A percentile compares a stretch with the other conserved stretches of the same genome.
These are phyloP conservation scores for Penicillium polonicum DNA, from an alignment of 2,329 filamentous ascomycete genomes.

Conservation along the genomic window DNA sequence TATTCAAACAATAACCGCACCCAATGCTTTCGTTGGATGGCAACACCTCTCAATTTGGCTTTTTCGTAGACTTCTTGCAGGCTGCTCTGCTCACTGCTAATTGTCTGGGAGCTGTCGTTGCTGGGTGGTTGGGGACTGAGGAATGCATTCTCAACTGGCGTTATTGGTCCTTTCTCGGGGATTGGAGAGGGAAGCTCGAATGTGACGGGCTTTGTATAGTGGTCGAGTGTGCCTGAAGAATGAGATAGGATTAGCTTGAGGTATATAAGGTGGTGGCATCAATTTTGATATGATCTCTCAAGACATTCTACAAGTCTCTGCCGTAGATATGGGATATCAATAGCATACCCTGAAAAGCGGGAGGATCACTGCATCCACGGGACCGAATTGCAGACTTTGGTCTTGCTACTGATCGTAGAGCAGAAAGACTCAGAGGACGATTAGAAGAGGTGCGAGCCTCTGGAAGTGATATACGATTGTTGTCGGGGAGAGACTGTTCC, in stretches of 20 bases:
- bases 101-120: slow-evolving; percentile 5
- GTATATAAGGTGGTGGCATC: neutral
- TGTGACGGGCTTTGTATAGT: neutral
- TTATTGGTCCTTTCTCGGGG: slow-evolving; percentile 17
- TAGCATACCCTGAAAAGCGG: slow-evolving; percentile 1
- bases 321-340: neutral
- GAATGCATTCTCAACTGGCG: slow-evolving; percentile 13
- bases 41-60: slow-evolving; percentile 20
- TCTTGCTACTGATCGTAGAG: slow-evolving; percentile 9
- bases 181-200: slow-evolving; percentile 6
- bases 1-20: slow-evolving; percentile 42
- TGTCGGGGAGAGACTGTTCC: too few species aligned
- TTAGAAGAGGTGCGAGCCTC: slow-evolving; percentile 2
- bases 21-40: slow-evolving; percentile 30
- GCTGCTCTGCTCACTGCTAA: slow-evolving; percentile 11
- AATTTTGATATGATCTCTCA: neutral
- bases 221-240: neutral
- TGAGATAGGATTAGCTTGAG: neutral
- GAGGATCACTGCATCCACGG: slow-evolving; percentile 5
- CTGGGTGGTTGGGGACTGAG: slow-evolving; percentile 10
- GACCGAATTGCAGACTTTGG: slow-evolving; percentile 10
- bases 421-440: slow-evolving; percentile 16
- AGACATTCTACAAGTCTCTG: neutral
- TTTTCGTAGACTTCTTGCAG: slow-evolving; percentile 23
- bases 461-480: neutral